Percentiles rank a stretch among this genome's conserved stretches.
Conservation (phyloP, 352 stramenopile genomes). For the Phytophthora pinifolia region DNA sequence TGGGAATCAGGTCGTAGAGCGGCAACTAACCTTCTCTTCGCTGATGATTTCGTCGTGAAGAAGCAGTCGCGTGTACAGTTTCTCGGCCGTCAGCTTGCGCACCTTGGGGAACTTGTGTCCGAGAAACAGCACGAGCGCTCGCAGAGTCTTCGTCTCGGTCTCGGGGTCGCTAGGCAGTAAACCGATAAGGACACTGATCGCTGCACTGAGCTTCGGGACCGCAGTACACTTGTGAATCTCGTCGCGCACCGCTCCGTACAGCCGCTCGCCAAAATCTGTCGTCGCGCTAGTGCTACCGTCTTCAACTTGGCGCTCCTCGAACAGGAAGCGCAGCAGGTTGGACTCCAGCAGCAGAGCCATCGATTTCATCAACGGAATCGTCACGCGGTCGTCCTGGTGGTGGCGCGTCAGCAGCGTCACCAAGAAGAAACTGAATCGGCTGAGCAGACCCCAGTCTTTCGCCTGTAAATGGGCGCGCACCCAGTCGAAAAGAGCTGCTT, state of each 20-base stretch:
- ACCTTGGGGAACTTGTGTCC: constrained; percentile 87
- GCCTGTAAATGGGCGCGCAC: constrained; percentile 45
- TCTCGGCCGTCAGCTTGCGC: constrained; percentile 80
- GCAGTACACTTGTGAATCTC: constrained; percentile 66
- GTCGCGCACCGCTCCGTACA: constrained; percentile 66
- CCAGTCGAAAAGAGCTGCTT: constrained; percentile 63
- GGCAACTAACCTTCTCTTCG: constrained; percentile 63
- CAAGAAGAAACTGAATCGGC: constrained; percentile 66
- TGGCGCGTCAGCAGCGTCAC: constrained; percentile 66
- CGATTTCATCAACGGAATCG: constrained; percentile 88
- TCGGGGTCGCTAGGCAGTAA: constrained; percentile 64
- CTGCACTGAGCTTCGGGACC: constrained; percentile 68
- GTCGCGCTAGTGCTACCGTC: constrained; percentile 14
- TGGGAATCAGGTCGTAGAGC: too few relatives aligned
- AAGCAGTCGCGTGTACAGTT: constrained; percentile 79
- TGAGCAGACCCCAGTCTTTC: constrained; percentile 67
- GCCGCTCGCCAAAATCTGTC: constrained; percentile 54
- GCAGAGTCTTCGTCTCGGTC: constrained; percentile 58
- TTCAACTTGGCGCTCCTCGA: constrained; percentile 36
- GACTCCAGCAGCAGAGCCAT: constrained; percentile 73
- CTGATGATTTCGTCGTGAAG: constrained; percentile 73
- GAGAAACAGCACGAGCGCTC: constrained; percentile 73
- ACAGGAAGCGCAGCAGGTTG: constrained; percentile 62
- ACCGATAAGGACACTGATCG: constrained; percentile 69
- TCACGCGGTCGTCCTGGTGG: constrained; percentile 74